phyloP scores from a whole-genome alignment of 2,329 filamentous ascomycete genomes.

The Penicillium corylophilum region DNA sequence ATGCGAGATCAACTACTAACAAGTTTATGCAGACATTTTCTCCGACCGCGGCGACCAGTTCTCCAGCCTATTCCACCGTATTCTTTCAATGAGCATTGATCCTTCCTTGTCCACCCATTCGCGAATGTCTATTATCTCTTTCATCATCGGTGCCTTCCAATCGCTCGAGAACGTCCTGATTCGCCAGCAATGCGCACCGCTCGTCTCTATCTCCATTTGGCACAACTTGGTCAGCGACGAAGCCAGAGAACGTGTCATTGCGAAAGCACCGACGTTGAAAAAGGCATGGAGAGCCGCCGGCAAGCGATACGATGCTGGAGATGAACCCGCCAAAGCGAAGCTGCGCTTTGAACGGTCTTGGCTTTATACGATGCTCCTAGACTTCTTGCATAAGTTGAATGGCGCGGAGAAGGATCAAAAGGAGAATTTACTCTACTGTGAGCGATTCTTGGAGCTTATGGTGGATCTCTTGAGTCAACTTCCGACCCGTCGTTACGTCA shows the following conservation, averaged over 20 bases:
- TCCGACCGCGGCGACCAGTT: conserved; percentile 76
- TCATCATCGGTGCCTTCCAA: conserved; percentile 89
- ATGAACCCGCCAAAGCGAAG: conserved; percentile 73
- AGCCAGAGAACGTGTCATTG: conserved; percentile 69
- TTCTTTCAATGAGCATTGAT: conserved; percentile 83
- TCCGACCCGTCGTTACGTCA: conserved; percentile 90
- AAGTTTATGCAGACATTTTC: conserved; percentile 62
- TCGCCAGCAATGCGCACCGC: conserved; percentile 90
- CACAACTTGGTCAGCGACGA: conserved; percentile 81
- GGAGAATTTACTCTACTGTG: conserved; percentile 77
- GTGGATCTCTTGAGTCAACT: conserved; percentile 90
- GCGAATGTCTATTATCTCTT: conserved; percentile 79
- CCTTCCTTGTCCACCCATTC: conserved; percentile 64
- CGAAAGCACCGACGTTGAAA: conserved; percentile 69
- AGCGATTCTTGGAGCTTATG: conserved; percentile 88
- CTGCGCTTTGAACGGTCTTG: conserved; percentile 90
- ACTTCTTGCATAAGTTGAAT: conserved; percentile 77
- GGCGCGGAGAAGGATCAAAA: conserved; percentile 39
- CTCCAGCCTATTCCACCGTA: conserved; percentile 81
- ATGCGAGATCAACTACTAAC: conserved; percentile 30
- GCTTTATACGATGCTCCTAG: conserved; percentile 81
- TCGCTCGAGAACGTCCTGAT: conserved; percentile 86
- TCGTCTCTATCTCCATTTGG: conserved; percentile 95
- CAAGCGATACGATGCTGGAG: conserved; percentile 84
- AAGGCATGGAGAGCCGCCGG: conserved; percentile 88